Percentiles rank a stretch among this genome's conserved stretches.
phyloP scores from a whole-genome alignment of 1,139 yeast genomes.

The Candida glucosophila region DNA sequence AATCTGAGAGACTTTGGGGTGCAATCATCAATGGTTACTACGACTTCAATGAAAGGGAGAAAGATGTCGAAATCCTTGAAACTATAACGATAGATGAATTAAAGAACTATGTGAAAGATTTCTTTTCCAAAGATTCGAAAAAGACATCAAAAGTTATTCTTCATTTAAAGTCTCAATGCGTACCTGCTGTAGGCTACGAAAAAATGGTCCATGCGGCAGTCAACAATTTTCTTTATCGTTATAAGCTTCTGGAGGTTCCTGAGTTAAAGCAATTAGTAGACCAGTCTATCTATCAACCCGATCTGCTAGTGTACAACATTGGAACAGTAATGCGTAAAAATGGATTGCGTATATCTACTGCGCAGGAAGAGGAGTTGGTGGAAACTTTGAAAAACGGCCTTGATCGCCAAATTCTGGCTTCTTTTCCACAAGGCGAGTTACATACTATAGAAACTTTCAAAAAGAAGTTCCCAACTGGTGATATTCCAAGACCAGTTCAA shows the following conservation, averaged over 20 bases:
- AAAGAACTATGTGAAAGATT: conserved; percentile 41
- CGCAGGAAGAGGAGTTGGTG: conserved; percentile 4
- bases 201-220: conserved; percentile 21
- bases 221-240: conserved; percentile 17
- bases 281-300: conserved; percentile 11
- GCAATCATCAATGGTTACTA: conserved; percentile 69
- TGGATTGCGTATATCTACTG: too few relatives aligned
- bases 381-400: conserved; percentile 9
- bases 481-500: conserved; percentile 22
- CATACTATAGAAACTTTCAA: conserved; percentile 18
- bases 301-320: too few relatives aligned
- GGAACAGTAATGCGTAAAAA: too few relatives aligned
- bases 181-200: conserved; percentile 15
- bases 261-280: conserved; percentile 24
- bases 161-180: conserved; percentile 57
- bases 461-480: conserved; percentile 16
- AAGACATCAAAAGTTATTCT: conserved; percentile 47
- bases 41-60: conserved; percentile 54
- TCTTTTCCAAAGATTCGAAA: conserved; percentile 27
- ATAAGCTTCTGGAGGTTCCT: conserved; percentile 16
- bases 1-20: conserved; percentile 56
- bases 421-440: conserved; percentile 20
- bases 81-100: conserved; percentile 50
- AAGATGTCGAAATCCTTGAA: conserved; percentile 50
- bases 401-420: conserved; percentile 18